Base-by-base conservation (phyloP, 1,284 basidiomycete genomes). In the Grifola frondosa region DNA sequence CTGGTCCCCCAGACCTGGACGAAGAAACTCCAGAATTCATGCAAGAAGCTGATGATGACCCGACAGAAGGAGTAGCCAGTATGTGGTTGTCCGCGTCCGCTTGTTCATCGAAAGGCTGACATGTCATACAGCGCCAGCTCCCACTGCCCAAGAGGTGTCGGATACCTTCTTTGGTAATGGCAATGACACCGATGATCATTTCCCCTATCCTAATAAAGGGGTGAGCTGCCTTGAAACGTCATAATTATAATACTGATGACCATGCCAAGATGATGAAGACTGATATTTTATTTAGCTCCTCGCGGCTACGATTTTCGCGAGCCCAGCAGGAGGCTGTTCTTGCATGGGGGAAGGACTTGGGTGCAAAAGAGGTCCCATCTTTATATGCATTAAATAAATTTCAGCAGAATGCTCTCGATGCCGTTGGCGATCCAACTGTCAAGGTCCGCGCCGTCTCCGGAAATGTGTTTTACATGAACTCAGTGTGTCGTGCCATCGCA, bases 241-340 rank as follows among this genome's bases (percentile, higher is more conserved):
- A 28, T 33, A 17, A 16, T 32, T 5, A 16, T 11, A n/a, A 11
- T 16, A 5, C 21, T 26, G 12, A 10, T 7, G 19, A 13, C 23
- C 20, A 17, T 10, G 9, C 19, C 4, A n/a, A 44, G 49, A 38
- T 44, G 39, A 39, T 47, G 39, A 41, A 42, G 21, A 48, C 49
- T 0, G 40, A 52, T 19, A 34, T 46, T 6, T 37, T 52, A 22
- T 52, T 52, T 40, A 52, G 44, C 20, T 45, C 49, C 1, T 22
- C 46, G 3, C 9, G 17, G 1, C 16, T 52, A 2, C 46, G 46
- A 0, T 52, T 52, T 26, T 52, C 49, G 1, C 30, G 38, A 4
- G 1, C 29, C 1, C 49, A 52, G 30, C 30, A 52, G 28, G 30
- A 38, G 12, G 42, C 49, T 1, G 31, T 52, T 4, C 32, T 52